Percentiles rank a stretch among this genome's conserved stretches.
Evolutionary conservation across 2,329 filamentous ascomycete genomes (phyloP).

Genomic region (Blumeriella jaapii): DNA sequence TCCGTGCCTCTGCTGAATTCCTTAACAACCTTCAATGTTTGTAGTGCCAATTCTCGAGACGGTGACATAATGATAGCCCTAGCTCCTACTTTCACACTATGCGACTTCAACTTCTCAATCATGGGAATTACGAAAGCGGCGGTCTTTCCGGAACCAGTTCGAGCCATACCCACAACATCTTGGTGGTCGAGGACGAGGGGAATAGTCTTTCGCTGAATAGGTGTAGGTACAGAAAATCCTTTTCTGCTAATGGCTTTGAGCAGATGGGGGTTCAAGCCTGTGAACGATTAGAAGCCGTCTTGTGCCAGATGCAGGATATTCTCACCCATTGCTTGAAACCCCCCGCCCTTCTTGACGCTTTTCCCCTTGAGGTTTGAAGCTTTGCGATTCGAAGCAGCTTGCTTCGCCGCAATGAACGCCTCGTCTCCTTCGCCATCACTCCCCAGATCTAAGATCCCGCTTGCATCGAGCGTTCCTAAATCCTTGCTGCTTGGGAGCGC

Average conservation of each 20-base stretch:
- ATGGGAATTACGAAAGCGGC: constrained; percentile 97
- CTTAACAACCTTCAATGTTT: constrained; percentile 93
- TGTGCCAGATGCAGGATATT: constrained; percentile 1
- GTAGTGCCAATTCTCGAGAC: constrained; percentile 84
- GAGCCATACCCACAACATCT: constrained; percentile 97
- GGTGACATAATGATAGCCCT: constrained; percentile 83
- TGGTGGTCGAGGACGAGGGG: constrained; percentile 79
- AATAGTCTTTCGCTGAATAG: constrained; percentile 94
- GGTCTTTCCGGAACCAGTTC: constrained; percentile 98
- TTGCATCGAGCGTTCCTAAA: constrained; percentile 42
- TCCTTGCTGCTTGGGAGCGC: constrained; percentile 26
- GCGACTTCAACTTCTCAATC: constrained; percentile 84
- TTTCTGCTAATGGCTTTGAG: constrained; percentile 87
- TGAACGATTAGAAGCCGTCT: constrained; percentile 10
- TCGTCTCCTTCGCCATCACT: constrained; percentile 61
- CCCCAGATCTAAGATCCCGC: constrained; percentile 47
- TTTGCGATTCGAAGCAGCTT: constrained; percentile 82
- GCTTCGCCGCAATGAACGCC: constrained; percentile 80
- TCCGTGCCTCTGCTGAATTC: constrained; percentile 86
- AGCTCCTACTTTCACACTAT: constrained; percentile 77
- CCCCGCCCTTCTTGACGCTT: constrained; percentile 86
- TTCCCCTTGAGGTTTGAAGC: constrained; percentile 70
- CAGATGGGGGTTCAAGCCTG: constrained; percentile 66
- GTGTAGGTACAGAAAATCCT: constrained; percentile 91
- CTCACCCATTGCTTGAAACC: constrained; percentile 87